Conservation (phyloP, 2,329 filamentous ascomycete species). For the Arthrobotrys entomopaga region DNA sequence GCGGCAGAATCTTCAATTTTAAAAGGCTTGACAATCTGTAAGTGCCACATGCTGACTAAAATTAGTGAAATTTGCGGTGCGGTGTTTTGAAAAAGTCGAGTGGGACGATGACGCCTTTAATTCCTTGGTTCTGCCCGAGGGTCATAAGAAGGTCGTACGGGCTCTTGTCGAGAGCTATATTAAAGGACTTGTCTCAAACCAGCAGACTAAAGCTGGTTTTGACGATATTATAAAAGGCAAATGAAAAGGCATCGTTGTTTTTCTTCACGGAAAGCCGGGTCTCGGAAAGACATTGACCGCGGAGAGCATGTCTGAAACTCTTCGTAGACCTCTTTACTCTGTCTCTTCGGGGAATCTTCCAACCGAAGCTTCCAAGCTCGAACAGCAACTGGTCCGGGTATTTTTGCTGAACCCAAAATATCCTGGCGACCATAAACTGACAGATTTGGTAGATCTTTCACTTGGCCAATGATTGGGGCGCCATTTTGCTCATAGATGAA, state of each 20-base stretch:
- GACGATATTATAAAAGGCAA: slow-evolving; percentile 86
- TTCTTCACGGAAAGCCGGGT: slow-evolving; percentile 71
- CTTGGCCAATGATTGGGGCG: slow-evolving; percentile 85
- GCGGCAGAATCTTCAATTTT: neutral
- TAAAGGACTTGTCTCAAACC: slow-evolving; percentile 20
- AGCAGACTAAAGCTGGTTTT: slow-evolving; percentile 61
- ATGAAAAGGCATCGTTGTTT: slow-evolving; percentile 81
- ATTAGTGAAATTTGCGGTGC: slow-evolving; percentile 78
- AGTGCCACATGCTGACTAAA: neutral
- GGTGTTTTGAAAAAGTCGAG: slow-evolving; percentile 78
- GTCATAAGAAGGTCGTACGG: slow-evolving; percentile 68
- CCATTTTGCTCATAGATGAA: slow-evolving; percentile 84
- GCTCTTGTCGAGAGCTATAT: slow-evolving; percentile 57
- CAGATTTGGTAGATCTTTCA: slow-evolving; percentile 76
- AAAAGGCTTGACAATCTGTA: neutral
- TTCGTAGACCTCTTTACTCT: slow-evolving; percentile 84
- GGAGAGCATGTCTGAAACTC: slow-evolving; percentile 83
- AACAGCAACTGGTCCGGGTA: slow-evolving; percentile 67
- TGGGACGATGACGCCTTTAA: slow-evolving; percentile 88
- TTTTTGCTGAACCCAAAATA: slow-evolving; percentile 61
- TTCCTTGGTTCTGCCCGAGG: slow-evolving; percentile 74
- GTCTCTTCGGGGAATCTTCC: slow-evolving; percentile 84
- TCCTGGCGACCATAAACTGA: slow-evolving; percentile 67
- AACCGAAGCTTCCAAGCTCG: slow-evolving; percentile 66
- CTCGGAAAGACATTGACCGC: slow-evolving; percentile 90